Evolutionary conservation across 2,329 filamentous ascomycete genomes (phyloP), one percentile per base, ranked within the genome.

Genomic region (Neocucurbitaria cava): DNA sequence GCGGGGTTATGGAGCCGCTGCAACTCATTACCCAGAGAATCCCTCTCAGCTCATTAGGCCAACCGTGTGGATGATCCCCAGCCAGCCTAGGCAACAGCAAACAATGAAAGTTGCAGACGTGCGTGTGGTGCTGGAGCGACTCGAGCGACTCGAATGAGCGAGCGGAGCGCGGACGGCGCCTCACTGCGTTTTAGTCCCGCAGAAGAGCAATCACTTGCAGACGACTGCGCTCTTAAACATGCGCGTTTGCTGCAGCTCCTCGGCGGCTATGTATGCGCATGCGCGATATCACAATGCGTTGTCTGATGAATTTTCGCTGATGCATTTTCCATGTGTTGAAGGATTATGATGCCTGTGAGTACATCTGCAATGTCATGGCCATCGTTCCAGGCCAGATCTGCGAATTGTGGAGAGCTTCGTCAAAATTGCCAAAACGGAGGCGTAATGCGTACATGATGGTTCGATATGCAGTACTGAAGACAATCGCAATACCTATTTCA

Each of bases 191-290:
- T 31, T 36, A 17, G 44, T 44, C 45, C 45, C 36, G 40, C 45
- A 46, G 3, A 10, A 31, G 20, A 52, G 45, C 56, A 35, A 62
- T 52, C 55, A 45, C 56, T 58, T 63, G 63, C 65, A 65, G 62
- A 45, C 28, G 28, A 52, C 49, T 62, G 61, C 60, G 54, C 55
- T 49, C 18, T 46, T 43, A 48, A 30, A 28, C 41, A 45, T 52
- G 55, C 44, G 41, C 40, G 41, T 40, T 30, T 35, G 44, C 56
- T 66, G 64, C 64, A 67, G 58, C 58, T 51, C 46, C 50, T 54
- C 57, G 46, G 65, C 65, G 65, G 62, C 54, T 68, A 67, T 54
- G 59, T 65, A 66, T 54, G 64, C 58, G 52, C 30, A 63, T 66
- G 64, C 64, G 58, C 52, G 24, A 51, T 23, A 51, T 68, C 65